Conservation (phyloP, 2,329 filamentous ascomycete species). For the Xylariaceae sp. region DNA sequence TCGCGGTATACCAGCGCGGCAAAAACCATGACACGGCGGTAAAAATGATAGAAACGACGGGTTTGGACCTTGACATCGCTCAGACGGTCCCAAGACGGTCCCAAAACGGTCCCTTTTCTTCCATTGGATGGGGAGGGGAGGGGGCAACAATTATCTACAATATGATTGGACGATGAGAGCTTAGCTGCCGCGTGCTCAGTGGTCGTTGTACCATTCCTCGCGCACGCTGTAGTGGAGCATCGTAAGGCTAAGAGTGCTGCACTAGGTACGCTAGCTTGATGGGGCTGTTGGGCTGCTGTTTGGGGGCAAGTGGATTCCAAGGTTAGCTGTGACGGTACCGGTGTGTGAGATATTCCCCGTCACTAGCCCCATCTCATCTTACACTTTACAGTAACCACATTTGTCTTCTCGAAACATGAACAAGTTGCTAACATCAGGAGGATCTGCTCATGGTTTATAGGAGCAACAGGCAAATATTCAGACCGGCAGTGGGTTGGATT, state of each 20-base stretch:
- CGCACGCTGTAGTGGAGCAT: too few relatives aligned
- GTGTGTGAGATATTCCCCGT: not conserved
- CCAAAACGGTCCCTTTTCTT: constrained; percentile 5
- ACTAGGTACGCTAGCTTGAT: too few relatives aligned
- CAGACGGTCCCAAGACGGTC: too few relatives aligned
- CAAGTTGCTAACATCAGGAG: too few relatives aligned
- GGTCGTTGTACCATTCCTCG: too few relatives aligned
- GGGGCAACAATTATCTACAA: not conserved
- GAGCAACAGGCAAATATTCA: too few relatives aligned
- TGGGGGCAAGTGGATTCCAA: too few relatives aligned
- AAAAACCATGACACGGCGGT: constrained; percentile 6
- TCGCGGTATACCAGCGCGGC: constrained; percentile 4
- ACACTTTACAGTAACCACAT: not conserved
- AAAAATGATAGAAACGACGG: not conserved
- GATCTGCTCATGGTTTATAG: too few relatives aligned
- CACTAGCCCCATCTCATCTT: not conserved
- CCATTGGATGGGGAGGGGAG: too few relatives aligned
- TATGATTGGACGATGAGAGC: constrained; percentile 11
- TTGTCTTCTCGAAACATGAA: not conserved
- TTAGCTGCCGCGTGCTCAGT: constrained; percentile 19
- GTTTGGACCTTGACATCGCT: not conserved
- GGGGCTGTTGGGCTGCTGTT: too few relatives aligned
- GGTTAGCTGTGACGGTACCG: not conserved
- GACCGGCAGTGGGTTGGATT: too few relatives aligned
- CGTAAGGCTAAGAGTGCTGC: too few relatives aligned